A percentile compares a stretch with the other conserved stretches of the same genome.
phyloP scores from a whole-genome alignment of 2,329 filamentous ascomycete genomes.

The Exophiala spinifera region DNA sequence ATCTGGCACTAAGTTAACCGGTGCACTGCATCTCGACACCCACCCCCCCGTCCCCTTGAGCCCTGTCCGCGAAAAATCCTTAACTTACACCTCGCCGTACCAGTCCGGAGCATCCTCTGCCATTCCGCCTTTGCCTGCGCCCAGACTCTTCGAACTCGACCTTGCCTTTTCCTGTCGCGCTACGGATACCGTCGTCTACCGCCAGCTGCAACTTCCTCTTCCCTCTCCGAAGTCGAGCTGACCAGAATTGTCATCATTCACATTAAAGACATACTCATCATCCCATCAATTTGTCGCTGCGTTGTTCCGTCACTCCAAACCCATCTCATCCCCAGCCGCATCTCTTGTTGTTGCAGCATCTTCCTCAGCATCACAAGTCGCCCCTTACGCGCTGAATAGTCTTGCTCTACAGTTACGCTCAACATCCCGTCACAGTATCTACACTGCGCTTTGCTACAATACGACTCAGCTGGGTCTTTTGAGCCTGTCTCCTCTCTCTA shows the following conservation, averaged over 20 bases:
- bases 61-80: no score
- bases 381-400: background rate
- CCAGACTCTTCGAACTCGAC: background rate
- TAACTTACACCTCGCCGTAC: no score
- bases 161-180: background rate
- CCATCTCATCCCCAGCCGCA: background rate
- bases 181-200: background rate
- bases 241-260: constrained; percentile 1
- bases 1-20: background rate
- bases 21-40: background rate
- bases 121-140: background rate
- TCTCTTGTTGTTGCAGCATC: background rate
- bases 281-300: background rate
- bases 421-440: constrained; percentile 1
- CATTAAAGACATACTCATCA: background rate
- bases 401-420: background rate
- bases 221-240: background rate
- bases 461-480: constrained; percentile 2
- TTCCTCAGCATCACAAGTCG: background rate
- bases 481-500: constrained; percentile 3
- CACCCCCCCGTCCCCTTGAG: background rate
- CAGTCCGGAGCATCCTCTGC: no score
- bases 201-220: background rate
- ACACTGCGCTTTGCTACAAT: background rate
- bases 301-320: background rate